These are phyloP conservation scores for Dryadomyces quercivorus DNA, from an alignment of 2,329 filamentous ascomycete species.

Conservation along the genomic window DNA sequence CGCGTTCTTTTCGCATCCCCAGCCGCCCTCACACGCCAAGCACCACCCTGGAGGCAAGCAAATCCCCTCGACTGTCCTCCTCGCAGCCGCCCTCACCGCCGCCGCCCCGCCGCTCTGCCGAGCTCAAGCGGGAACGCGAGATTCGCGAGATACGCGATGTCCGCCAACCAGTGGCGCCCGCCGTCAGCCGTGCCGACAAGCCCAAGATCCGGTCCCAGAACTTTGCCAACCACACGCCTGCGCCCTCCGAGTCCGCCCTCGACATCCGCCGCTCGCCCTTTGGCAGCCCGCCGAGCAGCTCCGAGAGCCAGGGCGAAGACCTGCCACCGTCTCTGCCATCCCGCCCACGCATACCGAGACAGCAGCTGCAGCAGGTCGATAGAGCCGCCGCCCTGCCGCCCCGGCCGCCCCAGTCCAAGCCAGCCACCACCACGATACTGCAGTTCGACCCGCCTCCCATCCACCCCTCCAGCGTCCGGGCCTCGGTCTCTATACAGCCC, in stretches of 20 bases:
- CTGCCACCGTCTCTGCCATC: constrained; percentile 36
- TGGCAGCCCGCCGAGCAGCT: constrained; percentile 70
- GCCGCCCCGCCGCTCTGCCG: constrained; percentile 49
- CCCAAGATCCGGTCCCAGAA: constrained; percentile 22
- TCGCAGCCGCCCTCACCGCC: constrained; percentile 50
- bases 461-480: constrained; percentile 30
- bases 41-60: constrained; percentile 32
- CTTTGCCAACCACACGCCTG: background rate
- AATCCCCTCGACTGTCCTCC: constrained; percentile 33
- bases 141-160: constrained; percentile 8
- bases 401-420: background rate
- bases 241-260: background rate
- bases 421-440: constrained; percentile 13
- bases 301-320: constrained; percentile 44
- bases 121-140: constrained; percentile 39
- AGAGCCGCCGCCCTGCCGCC: background rate
- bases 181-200: constrained; percentile 73
- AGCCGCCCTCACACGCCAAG: constrained; percentile 42
- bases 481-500: constrained; percentile 20
- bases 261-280: constrained; percentile 59
- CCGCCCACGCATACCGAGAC: constrained; percentile 29
- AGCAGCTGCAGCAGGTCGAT: background rate
- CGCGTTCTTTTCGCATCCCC: constrained; percentile 39
- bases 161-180: constrained; percentile 51
- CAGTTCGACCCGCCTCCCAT: constrained; percentile 40